These are phyloP conservation scores for Prosopis cineraria DNA, from an alignment of 306 rosid genomes.

Conservation along the genomic window DNA sequence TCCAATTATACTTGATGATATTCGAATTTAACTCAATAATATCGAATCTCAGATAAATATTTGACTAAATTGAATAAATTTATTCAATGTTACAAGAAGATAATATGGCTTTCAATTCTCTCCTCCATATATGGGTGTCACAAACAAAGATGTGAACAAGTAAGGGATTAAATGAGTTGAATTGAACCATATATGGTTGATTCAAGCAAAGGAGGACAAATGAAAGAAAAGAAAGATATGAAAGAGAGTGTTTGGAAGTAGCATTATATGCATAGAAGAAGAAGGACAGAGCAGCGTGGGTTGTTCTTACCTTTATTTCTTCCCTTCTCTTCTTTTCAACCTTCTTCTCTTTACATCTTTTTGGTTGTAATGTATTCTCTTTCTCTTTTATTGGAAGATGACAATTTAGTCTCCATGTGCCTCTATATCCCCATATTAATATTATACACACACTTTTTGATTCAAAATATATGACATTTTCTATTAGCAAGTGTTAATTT, in stretches of 20 bases:
- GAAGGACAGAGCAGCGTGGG: constrained; percentile 84
- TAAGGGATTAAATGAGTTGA: constrained; percentile 26
- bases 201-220: constrained; percentile 40
- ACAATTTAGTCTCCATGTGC: constrained; percentile 95
- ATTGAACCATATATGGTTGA: constrained; percentile 31
- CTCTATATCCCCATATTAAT: constrained; percentile 78
- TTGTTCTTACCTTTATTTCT: constrained; percentile 45
- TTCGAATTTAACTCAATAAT: no score
- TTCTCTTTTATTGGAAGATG: constrained; percentile 58
- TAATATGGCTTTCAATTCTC: neutral
- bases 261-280: constrained; percentile 33
- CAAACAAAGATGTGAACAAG: constrained; percentile 30
- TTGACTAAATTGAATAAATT: neutral
- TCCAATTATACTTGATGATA: no score
- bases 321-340: constrained; percentile 38
- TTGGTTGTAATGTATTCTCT: constrained; percentile 59
- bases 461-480: no score
- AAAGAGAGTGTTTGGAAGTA: constrained; percentile 28
- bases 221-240: constrained; percentile 19
- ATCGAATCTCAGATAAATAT: no score
- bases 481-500: no score
- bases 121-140: constrained; percentile 35
- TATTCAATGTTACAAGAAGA: neutral
- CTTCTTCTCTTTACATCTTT: constrained; percentile 66
- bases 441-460: no score